These are phyloP conservation scores for Trametes coccinea DNA, from an alignment of 768 basidiomycete genomes.

Conservation along the genomic window DNA sequence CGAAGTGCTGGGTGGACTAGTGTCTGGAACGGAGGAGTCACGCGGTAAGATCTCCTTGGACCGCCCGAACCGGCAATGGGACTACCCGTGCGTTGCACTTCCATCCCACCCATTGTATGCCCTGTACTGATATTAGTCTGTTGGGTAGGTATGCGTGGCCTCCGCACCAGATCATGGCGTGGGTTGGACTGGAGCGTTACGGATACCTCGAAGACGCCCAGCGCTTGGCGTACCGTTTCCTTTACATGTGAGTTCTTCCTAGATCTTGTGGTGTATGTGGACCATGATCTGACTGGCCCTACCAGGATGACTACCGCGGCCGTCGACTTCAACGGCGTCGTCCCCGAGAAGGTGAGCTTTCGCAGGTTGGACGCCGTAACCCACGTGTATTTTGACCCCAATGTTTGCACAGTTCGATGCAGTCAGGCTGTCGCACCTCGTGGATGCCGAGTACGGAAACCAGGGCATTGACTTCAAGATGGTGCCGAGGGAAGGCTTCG, in stretches of 20 bases:
- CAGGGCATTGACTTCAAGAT: conserved; percentile 98
- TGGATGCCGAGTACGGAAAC: conserved; percentile 96
- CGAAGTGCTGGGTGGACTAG: conserved; percentile 92
- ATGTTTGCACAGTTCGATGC: conserved; percentile 74
- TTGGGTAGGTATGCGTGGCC: conserved; percentile 74
- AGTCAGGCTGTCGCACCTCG: conserved; percentile 91
- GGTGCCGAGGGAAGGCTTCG: conserved; percentile 96
- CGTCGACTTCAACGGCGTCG: conserved; percentile 97
- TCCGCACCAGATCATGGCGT: conserved; percentile 98
- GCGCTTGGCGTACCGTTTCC: conserved; percentile 89
- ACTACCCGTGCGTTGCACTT: conserved; percentile 74
- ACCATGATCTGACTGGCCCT: conserved; percentile 8
- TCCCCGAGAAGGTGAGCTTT: conserved; percentile 85
- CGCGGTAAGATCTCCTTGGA: conserved; percentile 94
- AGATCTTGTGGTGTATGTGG: background rate
- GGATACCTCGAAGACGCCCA: conserved; percentile 94
- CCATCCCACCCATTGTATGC: background rate
- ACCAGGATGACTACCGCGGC: conserved; percentile 89
- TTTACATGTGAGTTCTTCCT: conserved; percentile 78
- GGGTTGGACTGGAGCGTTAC: conserved; percentile 96
- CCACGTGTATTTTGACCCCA: background rate
- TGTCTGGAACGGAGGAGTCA: conserved; percentile 95
- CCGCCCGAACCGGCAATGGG: conserved; percentile 98
- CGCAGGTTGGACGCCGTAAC: background rate
- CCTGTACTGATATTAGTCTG: conserved; percentile 18